Base-by-base conservation (phyloP, 1,139 yeast genomes). In the Nakaseomyces uthaithaninus region DNA sequence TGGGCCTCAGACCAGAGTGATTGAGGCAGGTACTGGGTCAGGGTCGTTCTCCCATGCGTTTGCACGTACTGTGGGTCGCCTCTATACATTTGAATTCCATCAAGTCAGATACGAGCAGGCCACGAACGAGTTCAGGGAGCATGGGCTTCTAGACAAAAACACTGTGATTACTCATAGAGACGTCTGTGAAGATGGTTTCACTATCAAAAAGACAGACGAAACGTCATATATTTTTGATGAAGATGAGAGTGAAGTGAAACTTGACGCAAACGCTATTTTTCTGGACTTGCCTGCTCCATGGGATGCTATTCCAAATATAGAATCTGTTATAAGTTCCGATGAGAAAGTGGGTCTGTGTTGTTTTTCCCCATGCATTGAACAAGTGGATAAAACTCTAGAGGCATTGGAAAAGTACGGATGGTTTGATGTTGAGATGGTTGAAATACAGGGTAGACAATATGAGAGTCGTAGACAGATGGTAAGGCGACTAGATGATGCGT, bases 21-120 rank as follows among this genome's bases (percentile, higher is more conserved):
- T 93, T 40, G 99, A 93, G 62, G 95, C 97, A 0, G 99, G 99
- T 28, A 93, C 99, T 0, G 99, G 98, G 1, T 84, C 95, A 4
- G 99, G 94, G 0, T 86, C 95, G 2, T 85, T 93, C 56, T 83
- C 96, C 4, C 99, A 93, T 63, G 81, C 95, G 0, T 76, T 91
- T 62, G 83, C 95, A 2, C 72, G 99, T 54, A 76, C 91, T 0
- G 80, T 83, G 2, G 95, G 95, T 0, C 68, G 68, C 28, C 67
- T 93, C 2, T 89, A 74, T 65, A 80, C 95, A 3, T 93, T 75
- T 60, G 99, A 93, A 62, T 93, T 89, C 63, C 98, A 93, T 57
- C 82, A 80, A 53, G 81, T 82, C 10, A 71, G 99, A 47, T 89
- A 68, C 53, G 56, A 71, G 37, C 94, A 87, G 59, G 98, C 98